Evolutionary conservation across 371 early-diverging fungal species (phyloP).

Genomic region (Mucor mucedo): DNA sequence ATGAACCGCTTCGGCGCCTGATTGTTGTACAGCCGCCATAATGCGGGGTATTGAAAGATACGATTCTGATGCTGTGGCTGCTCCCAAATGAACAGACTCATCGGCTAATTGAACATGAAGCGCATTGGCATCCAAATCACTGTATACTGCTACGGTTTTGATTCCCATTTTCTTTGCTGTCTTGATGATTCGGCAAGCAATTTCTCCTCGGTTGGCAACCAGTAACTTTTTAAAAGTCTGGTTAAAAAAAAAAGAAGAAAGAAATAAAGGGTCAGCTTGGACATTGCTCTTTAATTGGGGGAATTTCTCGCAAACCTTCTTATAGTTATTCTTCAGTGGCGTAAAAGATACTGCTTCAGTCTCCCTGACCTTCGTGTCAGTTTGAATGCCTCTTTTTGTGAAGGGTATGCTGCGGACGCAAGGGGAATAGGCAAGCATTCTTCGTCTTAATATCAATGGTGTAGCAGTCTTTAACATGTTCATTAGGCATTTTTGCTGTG

Average conservation of each 20-base stretch:
- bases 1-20: constrained; percentile 81
- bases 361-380: neutral
- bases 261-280: no score
- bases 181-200: constrained; percentile 58
- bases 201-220: constrained; percentile 63
- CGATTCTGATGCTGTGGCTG: constrained; percentile 68
- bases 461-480: neutral
- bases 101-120: constrained; percentile 85
- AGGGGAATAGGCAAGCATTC: neutral
- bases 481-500: neutral
- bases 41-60: constrained; percentile 75
- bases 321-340: neutral
- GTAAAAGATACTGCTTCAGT: neutral
- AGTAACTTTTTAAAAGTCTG: constrained; percentile 57
- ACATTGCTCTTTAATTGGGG: no score
- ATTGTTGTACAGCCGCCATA: constrained; percentile 59
- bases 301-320: constrained; percentile 7
- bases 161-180: constrained; percentile 53
- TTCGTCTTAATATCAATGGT: neutral
- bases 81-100: constrained; percentile 74
- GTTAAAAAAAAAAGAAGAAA: no score
- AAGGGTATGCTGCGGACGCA: neutral
- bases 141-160: constrained; percentile 58
- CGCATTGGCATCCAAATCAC: constrained; percentile 79
- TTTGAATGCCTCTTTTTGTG: neutral